Evolutionary conservation across 495 filamentous ascomycete genomes (phyloP).

Genomic region (Talaromyces adpressus): DNA sequence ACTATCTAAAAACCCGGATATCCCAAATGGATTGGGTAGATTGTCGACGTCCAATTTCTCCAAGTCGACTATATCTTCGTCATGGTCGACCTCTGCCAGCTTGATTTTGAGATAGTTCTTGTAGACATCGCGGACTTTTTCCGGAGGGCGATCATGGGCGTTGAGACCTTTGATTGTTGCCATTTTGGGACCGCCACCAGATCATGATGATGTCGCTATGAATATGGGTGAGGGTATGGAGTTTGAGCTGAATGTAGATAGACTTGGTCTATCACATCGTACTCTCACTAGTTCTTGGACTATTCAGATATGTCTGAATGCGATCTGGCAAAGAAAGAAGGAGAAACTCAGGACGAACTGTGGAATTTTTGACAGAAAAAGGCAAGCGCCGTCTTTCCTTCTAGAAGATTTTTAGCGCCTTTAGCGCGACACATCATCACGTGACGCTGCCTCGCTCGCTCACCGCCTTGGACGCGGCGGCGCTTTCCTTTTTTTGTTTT

Average conservation of each 20-base stretch:
- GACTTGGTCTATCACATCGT: not conserved
- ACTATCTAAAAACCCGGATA: constrained; percentile 24
- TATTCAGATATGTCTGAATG: not conserved
- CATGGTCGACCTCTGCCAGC: constrained; percentile 33
- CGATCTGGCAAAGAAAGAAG: not conserved
- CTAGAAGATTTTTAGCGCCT: not conserved
- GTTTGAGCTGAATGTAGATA: not conserved
- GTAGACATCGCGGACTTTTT: constrained; percentile 53
- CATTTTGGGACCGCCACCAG: constrained; percentile 16
- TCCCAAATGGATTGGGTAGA: constrained; percentile 19
- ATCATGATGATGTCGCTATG: not conserved
- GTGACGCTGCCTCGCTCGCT: not conserved
- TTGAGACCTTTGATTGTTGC: constrained; percentile 47
- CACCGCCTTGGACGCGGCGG: constrained; percentile 8
- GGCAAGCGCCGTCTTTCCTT: not conserved
- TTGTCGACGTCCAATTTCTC: constrained; percentile 22
- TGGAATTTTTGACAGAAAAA: not conserved
- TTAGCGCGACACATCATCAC: not conserved
- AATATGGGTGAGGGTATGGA: too few relatives aligned
- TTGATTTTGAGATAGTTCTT: constrained; percentile 53
- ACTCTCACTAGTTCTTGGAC: not conserved
- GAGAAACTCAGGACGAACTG: not conserved
- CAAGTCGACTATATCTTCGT: constrained; percentile 46
- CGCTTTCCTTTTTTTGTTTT: not conserved
- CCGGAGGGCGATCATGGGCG: constrained; percentile 64